These are phyloP conservation scores for Neofusicoccum cordaticola DNA, from an alignment of 2,329 filamentous ascomycete species.

Conservation along the genomic window DNA sequence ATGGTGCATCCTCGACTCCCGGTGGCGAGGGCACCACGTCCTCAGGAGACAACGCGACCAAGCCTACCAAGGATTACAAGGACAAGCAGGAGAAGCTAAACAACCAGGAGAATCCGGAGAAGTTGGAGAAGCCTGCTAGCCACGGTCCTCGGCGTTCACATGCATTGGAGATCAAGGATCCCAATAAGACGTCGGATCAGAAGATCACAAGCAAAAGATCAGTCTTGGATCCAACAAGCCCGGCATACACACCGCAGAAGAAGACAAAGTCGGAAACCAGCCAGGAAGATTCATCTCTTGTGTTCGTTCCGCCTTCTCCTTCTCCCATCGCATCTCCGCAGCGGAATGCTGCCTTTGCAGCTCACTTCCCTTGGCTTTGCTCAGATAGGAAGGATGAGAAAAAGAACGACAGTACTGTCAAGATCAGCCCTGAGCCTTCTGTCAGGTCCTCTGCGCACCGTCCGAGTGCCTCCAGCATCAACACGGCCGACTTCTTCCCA, in stretches of 20 bases:
- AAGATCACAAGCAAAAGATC: conserved; percentile 20
- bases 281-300: conserved; percentile 17
- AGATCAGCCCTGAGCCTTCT: not conserved
- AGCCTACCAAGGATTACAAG: not conserved
- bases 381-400: conserved; percentile 19
- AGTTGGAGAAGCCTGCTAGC: not conserved
- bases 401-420: not conserved
- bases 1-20: conserved; percentile 25
- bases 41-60: conserved; percentile 15
- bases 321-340: conserved; percentile 28
- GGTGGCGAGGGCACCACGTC: conserved; percentile 16
- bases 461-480: conserved; percentile 38
- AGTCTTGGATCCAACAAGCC: conserved; percentile 38
- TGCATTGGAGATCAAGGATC: conserved; percentile 41
- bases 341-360: conserved; percentile 14
- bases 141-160: conserved; percentile 33
- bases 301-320: conserved; percentile 29
- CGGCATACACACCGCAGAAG: conserved; percentile 36
- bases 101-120: conserved; percentile 16
- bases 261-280: conserved; percentile 20
- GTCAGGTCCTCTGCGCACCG: conserved; percentile 28
- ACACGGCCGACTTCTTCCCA: conserved; percentile 42
- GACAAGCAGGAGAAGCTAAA: not conserved
- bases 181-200: conserved; percentile 26
- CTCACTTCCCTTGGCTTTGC: conserved; percentile 29